phyloP scores from a whole-genome alignment of 2,329 filamentous ascomycete species.

The Pseudogymnoascus sp. region DNA sequence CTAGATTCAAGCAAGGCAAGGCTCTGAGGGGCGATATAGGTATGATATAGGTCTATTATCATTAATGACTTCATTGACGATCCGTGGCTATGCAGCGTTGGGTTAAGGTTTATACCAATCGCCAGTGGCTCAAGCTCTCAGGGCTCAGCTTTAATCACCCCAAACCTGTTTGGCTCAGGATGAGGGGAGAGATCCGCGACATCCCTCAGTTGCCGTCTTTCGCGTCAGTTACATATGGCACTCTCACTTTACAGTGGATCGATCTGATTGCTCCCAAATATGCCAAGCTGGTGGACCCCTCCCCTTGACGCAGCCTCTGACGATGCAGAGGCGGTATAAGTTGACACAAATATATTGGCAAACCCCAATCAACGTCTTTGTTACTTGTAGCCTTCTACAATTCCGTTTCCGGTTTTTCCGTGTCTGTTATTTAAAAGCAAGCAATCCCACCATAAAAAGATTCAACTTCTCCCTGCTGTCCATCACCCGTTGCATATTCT shows the following conservation, averaged over 20 bases:
- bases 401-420: constrained; percentile 1
- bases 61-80: constrained; percentile 1
- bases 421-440: neutral
- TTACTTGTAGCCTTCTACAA: neutral
- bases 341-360: neutral
- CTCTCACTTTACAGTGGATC: neutral
- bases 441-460: neutral
- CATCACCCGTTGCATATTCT: neutral
- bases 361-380: neutral
- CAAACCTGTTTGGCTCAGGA: neutral
- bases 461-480: neutral
- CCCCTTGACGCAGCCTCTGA: neutral
- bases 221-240: neutral
- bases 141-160: neutral
- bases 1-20: neutral
- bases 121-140: neutral
- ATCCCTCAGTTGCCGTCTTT: neutral
- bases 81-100: neutral
- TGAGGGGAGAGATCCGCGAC: neutral
- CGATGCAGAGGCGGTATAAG: neutral
- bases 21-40: neutral
- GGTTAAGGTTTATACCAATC: neutral
- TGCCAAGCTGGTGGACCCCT: neutral
- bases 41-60: neutral
- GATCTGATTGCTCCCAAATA: neutral